phyloP scores from a whole-genome alignment of 108 stramenopile species.

The Parmales sp. region DNA sequence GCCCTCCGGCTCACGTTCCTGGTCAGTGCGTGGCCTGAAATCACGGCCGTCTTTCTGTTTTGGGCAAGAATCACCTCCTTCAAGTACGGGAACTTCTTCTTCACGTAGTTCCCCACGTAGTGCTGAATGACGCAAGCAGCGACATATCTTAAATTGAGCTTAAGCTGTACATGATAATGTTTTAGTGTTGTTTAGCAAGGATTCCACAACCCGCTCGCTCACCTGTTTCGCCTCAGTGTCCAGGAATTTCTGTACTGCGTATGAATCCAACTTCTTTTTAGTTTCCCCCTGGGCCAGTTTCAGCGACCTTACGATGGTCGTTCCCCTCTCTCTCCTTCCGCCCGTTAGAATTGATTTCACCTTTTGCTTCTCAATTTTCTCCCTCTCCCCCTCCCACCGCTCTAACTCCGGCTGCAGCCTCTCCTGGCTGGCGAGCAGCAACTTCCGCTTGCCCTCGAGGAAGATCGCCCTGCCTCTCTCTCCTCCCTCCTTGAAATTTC shows the following conservation, averaged over 20 bases:
- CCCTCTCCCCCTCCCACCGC: neutral
- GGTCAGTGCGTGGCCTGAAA: neutral
- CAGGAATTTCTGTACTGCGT: neutral
- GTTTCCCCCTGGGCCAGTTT: too few relatives aligned
- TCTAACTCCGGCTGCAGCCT: neutral
- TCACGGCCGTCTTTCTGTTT: neutral
- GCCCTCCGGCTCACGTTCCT: neutral
- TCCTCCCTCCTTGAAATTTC: neutral
- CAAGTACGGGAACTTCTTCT: neutral
- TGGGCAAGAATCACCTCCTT: neutral
- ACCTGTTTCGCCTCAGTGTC: neutral
- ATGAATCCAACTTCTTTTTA: neutral
- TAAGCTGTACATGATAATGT: too few relatives aligned
- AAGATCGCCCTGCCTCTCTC: neutral
- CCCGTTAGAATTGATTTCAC: too few relatives aligned
- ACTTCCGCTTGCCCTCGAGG: neutral
- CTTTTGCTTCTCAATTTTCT: too few relatives aligned
- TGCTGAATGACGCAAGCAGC: conserved; percentile 6
- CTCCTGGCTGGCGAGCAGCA: neutral
- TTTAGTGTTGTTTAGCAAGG: too few relatives aligned
- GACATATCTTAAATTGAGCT: neutral
- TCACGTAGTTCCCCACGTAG: neutral
- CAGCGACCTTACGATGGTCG: too few relatives aligned
- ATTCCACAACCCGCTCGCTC: too few relatives aligned
- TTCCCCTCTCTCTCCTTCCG: neutral